These are phyloP conservation scores for Paramecium sexaurelia DNA, from an alignment of 73 alveolate genomes.

Conservation along the genomic window DNA sequence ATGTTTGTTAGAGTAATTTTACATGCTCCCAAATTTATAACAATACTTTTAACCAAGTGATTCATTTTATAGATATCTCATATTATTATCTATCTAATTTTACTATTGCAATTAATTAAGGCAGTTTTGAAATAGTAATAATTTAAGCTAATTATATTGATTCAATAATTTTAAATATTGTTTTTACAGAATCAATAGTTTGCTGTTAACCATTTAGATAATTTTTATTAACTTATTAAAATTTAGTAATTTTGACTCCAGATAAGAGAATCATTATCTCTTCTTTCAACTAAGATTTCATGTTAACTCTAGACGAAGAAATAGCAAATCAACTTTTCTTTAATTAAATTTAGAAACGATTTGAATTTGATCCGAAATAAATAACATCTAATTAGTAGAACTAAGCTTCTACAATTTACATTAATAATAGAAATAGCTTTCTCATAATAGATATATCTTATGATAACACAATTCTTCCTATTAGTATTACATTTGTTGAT, in stretches of 20 bases:
- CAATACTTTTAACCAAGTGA: background rate
- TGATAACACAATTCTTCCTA: background rate
- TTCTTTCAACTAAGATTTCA: background rate
- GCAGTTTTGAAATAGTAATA: background rate
- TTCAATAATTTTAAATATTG: background rate
- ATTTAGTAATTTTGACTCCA: background rate
- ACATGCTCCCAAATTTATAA: background rate
- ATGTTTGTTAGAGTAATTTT: background rate
- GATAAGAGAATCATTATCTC: background rate
- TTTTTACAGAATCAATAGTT: background rate
- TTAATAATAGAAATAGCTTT: background rate
- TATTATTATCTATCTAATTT: background rate
- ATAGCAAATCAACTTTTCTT: background rate
- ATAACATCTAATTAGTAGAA: background rate
- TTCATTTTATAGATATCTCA: background rate
- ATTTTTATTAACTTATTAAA: background rate
- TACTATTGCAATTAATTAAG: background rate
- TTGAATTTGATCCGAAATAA: background rate
- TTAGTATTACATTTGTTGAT: background rate
- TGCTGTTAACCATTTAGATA: background rate
- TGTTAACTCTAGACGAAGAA: background rate
- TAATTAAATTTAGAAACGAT: background rate
- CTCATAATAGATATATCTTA: background rate
- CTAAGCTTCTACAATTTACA: background rate
- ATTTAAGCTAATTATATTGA: background rate